phyloP scores from a whole-genome alignment of 371 early-diverging fungal genomes.

The Rhizomucor miehei region DNA sequence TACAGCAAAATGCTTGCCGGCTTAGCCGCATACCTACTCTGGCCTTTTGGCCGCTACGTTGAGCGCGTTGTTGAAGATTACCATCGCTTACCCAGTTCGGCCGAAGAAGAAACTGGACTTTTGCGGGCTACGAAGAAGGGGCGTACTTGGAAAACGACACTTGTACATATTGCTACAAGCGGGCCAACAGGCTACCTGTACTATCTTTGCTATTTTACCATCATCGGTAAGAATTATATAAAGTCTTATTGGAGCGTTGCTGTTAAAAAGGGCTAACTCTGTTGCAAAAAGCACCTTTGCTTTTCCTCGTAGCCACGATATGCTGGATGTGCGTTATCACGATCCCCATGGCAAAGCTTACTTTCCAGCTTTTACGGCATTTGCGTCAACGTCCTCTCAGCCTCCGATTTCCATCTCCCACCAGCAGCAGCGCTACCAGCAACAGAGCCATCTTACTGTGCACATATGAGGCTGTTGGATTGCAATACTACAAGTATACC shows the following conservation, averaged over 20 bases:
- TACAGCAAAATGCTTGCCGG: conserved; percentile 62
- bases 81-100: not conserved
- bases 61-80: conserved; percentile 39
- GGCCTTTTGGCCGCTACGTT: conserved; percentile 95
- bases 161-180: conserved; percentile 12
- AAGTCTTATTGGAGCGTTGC: too few relatives aligned
- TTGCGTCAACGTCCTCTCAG: conserved; percentile 77
- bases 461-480: conserved; percentile 76
- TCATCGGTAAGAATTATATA: conserved; percentile 43
- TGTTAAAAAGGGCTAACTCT: too few relatives aligned
- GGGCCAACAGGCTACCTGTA: conserved; percentile 64
- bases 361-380: conserved; percentile 70
- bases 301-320: conserved; percentile 66
- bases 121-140: conserved; percentile 7
- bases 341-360: conserved; percentile 93
- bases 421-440: conserved; percentile 42
- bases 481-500: conserved; percentile 91
- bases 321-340: conserved; percentile 88
- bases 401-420: conserved; percentile 68
- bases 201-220: conserved; percentile 44
- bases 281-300: conserved; percentile 60
- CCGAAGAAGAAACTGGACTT: conserved; percentile 25
- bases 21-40: conserved; percentile 75
- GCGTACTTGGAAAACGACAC: not conserved
- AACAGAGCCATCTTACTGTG: conserved; percentile 62